A percentile compares a stretch with the other conserved stretches of the same genome.
Evolutionary conservation across 495 filamentous ascomycete species (phyloP).

Genomic region (Aspergillus olivimuriae): DNA sequence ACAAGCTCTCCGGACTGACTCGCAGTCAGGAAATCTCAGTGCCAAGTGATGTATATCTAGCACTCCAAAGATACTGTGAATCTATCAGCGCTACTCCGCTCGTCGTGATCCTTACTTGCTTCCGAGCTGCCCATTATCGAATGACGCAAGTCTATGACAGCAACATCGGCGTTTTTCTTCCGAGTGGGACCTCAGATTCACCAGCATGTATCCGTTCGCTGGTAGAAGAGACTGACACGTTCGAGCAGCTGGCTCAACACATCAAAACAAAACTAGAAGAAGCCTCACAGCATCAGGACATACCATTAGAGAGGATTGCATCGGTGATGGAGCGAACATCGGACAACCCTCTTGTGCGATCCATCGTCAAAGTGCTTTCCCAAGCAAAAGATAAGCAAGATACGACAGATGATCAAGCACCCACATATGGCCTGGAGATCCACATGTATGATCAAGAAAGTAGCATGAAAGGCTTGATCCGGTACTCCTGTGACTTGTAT

Average conservation of each 20-base stretch:
- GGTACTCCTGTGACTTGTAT: background rate
- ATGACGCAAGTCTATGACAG: constrained; percentile 1
- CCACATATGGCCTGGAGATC: constrained; percentile 1
- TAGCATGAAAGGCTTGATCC: background rate
- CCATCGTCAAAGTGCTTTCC: background rate
- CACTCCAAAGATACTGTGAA: background rate
- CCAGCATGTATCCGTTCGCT: constrained; percentile 2
- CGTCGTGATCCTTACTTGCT: background rate
- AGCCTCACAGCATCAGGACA: background rate
- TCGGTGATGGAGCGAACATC: background rate
- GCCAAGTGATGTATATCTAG: background rate
- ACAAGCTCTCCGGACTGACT: background rate
- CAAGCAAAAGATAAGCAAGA: background rate
- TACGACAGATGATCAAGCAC: background rate
- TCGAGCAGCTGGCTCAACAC: background rate
- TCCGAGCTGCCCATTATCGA: constrained; percentile 4
- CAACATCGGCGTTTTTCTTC: background rate
- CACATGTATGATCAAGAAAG: background rate
- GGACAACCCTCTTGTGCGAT: background rate
- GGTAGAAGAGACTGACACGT: background rate
- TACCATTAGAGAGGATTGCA: background rate
- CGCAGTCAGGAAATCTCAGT: background rate
- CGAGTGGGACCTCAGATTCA: background rate
- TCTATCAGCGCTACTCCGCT: background rate
- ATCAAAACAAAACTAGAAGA: background rate